Evolutionary conservation across 306 rosid species (phyloP), one percentile per base, ranked within the genome.

Genomic region (Purshia tridentata): DNA sequence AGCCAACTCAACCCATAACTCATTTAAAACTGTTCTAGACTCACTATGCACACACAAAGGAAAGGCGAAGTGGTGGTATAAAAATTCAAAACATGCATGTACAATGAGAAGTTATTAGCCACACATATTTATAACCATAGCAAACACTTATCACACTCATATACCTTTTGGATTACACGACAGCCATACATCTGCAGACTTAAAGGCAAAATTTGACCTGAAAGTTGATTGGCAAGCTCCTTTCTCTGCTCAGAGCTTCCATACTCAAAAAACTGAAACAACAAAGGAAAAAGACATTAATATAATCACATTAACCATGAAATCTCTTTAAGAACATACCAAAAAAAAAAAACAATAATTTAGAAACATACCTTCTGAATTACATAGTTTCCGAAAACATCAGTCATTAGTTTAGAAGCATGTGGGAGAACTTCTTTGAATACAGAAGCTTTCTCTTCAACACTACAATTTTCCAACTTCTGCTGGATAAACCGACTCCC

Each of bases 401-500:
- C 90, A 16, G 80, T 83, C 80, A 89, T 85, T 81, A 89, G 56
- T 65, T 78, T 83, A 63, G 86, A 83, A 73, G 87, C 80, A 71
- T 83, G 83, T 65, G 90, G 90, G 63, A 85, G 78, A 80, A 89
- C 83, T 85, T 87, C 91, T 73, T 82, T 81, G 78, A 85, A 89
- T 72, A 87, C 88, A 65, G 88, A 79, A 62, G 44, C 82, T 77
- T 84, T 85, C 73, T 85, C 90, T 80, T 87, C 90, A 62, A 64
- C 76, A 83, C 82, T 81, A 70, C 95, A 87, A 70, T 70, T 74
- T 67, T 85, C 90, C 67, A 89, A 84, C 84, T 89, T 85, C 84
- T 81, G 95, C 86, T 89, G 91, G 72, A 89, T 89, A 80, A 89
- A 87, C 52, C 95, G 90, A 81, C 95, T 87, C 83, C 95, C 91